phyloP scores from a whole-genome alignment of 371 early-diverging fungal species.

The Catenaria anguillulae region DNA sequence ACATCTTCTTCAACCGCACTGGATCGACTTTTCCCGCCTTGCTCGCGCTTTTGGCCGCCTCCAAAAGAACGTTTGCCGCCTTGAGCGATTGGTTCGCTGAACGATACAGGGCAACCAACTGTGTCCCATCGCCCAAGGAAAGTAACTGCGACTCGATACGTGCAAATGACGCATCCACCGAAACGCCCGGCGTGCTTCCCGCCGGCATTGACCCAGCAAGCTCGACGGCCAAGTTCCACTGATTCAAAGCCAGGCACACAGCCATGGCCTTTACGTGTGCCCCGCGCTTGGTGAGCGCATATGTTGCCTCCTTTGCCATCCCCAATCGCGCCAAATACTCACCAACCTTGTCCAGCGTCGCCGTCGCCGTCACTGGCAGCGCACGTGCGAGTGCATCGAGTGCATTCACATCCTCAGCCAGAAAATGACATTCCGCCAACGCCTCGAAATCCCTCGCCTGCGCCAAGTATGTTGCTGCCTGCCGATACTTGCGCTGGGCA shows the following conservation, averaged over 20 bases:
- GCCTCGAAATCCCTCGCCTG: constrained; percentile 27
- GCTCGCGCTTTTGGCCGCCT: constrained; percentile 26
- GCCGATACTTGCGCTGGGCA: constrained; percentile 29
- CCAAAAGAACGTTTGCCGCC: constrained; percentile 24
- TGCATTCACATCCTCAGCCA: constrained; percentile 28
- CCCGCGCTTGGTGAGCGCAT: constrained; percentile 23
- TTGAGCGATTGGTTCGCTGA: constrained; percentile 35
- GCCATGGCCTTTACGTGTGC: constrained; percentile 30
- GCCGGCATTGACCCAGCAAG: constrained; percentile 17
- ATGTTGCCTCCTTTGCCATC: constrained; percentile 26
- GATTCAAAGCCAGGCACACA: constrained; percentile 29
- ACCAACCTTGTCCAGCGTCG: constrained; percentile 26
- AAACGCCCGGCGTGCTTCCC: constrained; percentile 14
- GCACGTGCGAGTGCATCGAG: constrained; percentile 23
- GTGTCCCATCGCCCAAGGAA: constrained; percentile 16
- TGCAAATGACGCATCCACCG: constrained; percentile 28
- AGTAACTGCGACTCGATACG: constrained; percentile 26
- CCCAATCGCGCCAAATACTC: constrained; percentile 29
- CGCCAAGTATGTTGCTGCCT: constrained; percentile 31
- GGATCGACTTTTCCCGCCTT: constrained; percentile 18
- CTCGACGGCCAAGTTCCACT: constrained; percentile 35
- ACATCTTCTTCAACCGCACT: constrained; percentile 28
- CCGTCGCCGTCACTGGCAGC: constrained; percentile 20
- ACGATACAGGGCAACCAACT: constrained; percentile 31
- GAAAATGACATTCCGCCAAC: constrained; percentile 28